phyloP scores from a whole-genome alignment of 257 asterid genomes.

The Solanum stenotomum region DNA sequence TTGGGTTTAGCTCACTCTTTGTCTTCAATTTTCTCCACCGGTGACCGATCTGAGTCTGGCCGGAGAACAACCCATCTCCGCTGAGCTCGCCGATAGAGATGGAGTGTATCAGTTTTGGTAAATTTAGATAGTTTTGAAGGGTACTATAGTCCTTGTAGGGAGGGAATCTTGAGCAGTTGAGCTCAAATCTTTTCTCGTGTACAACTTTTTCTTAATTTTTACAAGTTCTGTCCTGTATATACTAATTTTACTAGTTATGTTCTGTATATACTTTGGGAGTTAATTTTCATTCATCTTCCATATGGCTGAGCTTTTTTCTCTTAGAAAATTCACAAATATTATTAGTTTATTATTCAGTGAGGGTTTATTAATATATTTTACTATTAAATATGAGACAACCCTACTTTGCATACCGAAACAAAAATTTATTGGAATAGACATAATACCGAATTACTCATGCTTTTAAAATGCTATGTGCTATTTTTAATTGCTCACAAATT shows the following conservation, averaged over 20 bases:
- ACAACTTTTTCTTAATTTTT: neutral
- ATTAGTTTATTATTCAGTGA: too few species aligned
- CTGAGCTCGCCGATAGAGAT: neutral
- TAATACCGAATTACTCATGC: too few species aligned
- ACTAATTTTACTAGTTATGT: neutral
- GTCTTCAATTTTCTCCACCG: conserved; percentile 11
- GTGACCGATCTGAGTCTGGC: neutral
- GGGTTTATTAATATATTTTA: too few species aligned
- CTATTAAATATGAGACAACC: too few species aligned
- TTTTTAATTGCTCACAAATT: too few species aligned
- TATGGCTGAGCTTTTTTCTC: too few species aligned
- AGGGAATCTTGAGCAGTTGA: neutral
- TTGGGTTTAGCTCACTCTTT: conserved; percentile 12
- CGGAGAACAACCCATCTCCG: neutral
- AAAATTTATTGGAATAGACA: too few species aligned
- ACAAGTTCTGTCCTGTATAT: neutral
- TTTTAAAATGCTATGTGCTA: too few species aligned
- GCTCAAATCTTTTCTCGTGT: neutral
- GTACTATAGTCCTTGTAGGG: neutral
- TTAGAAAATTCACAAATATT: too few species aligned
- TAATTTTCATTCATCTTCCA: neutral
- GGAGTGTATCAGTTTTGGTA: neutral
- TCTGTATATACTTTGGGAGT: neutral
- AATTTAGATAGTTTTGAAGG: neutral
- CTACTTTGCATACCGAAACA: too few species aligned